A percentile compares a stretch with the other conserved stretches of the same genome.
These are phyloP conservation scores for Piloderma croceum DNA, from an alignment of 768 basidiomycete species.

Conservation along the genomic window DNA sequence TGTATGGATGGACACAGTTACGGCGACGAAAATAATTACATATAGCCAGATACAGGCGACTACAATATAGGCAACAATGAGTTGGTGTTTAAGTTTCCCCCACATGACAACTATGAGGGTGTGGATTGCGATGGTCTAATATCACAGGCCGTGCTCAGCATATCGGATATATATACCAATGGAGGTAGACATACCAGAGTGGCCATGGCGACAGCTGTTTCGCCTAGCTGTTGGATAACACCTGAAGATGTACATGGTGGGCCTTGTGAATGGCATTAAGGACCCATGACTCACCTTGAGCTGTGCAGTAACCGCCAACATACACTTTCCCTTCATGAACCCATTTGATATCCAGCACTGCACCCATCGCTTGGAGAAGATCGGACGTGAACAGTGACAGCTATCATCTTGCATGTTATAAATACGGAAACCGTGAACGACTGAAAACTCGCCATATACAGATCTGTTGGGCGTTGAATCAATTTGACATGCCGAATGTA, in stretches of 20 bases:
- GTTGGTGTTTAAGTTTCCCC: slow-evolving; percentile 22
- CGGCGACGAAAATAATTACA: slow-evolving; percentile 27
- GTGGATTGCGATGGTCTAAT: slow-evolving; percentile 34
- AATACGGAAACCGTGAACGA: too few relatives aligned
- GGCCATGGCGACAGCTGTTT: slow-evolving; percentile 35
- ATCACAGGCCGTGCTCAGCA: neutral
- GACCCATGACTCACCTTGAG: slow-evolving; percentile 1
- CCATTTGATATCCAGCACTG: slow-evolving; percentile 34
- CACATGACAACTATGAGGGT: slow-evolving; percentile 38
- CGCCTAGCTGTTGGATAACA: slow-evolving; percentile 36
- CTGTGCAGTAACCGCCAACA: neutral
- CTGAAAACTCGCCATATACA: too few relatives aligned
- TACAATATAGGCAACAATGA: slow-evolving; percentile 21
- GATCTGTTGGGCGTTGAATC: slow-evolving; percentile 33
- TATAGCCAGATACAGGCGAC: slow-evolving; percentile 30
- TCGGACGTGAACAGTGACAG: slow-evolving; percentile 26
- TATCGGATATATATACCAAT: neutral
- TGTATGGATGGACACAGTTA: slow-evolving; percentile 23
- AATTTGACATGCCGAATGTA: slow-evolving; percentile 16
- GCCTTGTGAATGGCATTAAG: neutral
- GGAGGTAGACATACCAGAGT: slow-evolving; percentile 30
- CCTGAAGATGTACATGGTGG: slow-evolving; percentile 15
- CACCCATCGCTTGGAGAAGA: slow-evolving; percentile 33
- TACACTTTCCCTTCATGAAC: slow-evolving; percentile 26
- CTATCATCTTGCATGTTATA: too few relatives aligned